phyloP scores from a whole-genome alignment of 2,329 filamentous ascomycete species.

The Aspergillus novofumigatus region DNA sequence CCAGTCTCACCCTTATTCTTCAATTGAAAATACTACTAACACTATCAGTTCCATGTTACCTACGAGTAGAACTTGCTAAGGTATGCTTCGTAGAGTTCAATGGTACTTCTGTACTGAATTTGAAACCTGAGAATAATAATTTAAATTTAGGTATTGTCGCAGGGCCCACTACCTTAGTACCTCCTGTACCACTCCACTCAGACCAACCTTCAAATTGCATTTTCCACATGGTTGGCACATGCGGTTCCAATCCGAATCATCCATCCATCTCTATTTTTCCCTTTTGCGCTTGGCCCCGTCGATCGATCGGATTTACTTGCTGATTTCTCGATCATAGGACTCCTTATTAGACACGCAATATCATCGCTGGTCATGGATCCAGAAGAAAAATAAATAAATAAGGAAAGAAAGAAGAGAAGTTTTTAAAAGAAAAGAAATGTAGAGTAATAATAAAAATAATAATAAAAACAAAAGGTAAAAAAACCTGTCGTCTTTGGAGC shows the following conservation, averaged over 20 bases:
- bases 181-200: no score
- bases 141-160: neutral
- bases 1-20: neutral
- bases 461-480: neutral
- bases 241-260: conserved; percentile 16
- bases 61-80: no score
- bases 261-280: neutral
- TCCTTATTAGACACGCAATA: neutral
- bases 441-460: neutral
- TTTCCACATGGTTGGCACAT: conserved; percentile 33
- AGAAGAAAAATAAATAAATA: neutral
- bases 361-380: neutral
- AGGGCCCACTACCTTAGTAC: neutral
- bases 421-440: neutral
- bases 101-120: no score
- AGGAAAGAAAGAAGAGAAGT: no score
- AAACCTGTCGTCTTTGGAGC: neutral
- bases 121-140: neutral
- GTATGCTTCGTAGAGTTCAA: no score
- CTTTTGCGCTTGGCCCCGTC: neutral
- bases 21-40: no score
- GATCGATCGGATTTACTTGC: neutral
- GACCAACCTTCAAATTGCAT: neutral
- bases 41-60: no score
- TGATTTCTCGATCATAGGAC: neutral